Evolutionary conservation across 2,329 filamentous ascomycete genomes (phyloP).

Genomic region (Westerdykella ornata): DNA sequence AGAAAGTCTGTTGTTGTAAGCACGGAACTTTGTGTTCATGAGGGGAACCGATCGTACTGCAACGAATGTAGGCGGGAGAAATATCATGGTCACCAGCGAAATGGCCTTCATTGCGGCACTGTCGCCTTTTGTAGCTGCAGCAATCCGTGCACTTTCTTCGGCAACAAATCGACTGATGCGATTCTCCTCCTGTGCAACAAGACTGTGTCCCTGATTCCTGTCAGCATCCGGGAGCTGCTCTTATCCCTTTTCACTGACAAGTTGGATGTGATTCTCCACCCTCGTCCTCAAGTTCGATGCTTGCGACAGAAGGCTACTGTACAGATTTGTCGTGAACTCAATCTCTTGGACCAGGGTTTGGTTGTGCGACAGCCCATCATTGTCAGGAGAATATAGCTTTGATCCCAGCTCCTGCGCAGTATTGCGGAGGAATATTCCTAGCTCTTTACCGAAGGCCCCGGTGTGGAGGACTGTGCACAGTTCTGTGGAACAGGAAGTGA

Average conservation of each 20-base stretch:
- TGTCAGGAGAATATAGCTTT: background rate
- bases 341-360: slow-evolving; percentile 3
- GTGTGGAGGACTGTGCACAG: slow-evolving; percentile 2
- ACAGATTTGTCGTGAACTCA: slow-evolving; percentile 6
- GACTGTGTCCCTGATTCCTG: slow-evolving; percentile 4
- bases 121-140: slow-evolving; percentile 20
- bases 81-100: slow-evolving; percentile 38
- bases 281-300: slow-evolving; percentile 4
- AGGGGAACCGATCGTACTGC: slow-evolving; percentile 14
- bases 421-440: slow-evolving; percentile 6
- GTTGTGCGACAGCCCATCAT: background rate
- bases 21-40: background rate
- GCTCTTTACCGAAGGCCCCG: slow-evolving; percentile 5
- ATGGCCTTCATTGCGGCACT: slow-evolving; percentile 37
- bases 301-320: slow-evolving; percentile 4
- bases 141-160: slow-evolving; percentile 9
- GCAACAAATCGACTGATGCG: slow-evolving; percentile 8
- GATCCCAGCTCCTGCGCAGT: slow-evolving; percentile 2
- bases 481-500: slow-evolving; percentile 9
- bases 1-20: slow-evolving; percentile 2
- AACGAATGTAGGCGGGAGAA: slow-evolving; percentile 40
- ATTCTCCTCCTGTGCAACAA: slow-evolving; percentile 14
- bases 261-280: slow-evolving; percentile 9
- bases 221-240: background rate
- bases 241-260: slow-evolving; percentile 2